These are phyloP conservation scores for Mycocentrospora acerina DNA, from an alignment of 2,329 filamentous ascomycete genomes.

Conservation along the genomic window DNA sequence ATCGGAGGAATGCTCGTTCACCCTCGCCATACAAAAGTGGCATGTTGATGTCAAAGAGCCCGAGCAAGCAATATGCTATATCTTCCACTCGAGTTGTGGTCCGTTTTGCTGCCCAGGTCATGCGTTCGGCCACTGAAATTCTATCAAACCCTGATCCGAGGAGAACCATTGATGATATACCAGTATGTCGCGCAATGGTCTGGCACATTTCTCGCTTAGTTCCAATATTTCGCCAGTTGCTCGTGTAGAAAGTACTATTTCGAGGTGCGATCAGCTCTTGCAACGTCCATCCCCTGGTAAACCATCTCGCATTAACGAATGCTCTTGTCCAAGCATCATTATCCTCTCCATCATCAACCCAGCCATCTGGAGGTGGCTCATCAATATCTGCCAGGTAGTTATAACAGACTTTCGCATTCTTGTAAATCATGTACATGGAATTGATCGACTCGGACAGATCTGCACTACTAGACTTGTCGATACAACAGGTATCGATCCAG, in stretches of 20 bases:
- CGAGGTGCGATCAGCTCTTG: constrained; percentile 19
- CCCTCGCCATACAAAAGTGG: too few relatives aligned
- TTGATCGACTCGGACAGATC: constrained; percentile 10
- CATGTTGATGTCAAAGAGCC: constrained; percentile 10
- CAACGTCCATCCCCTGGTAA: constrained; percentile 19
- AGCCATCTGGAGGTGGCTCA: too few relatives aligned
- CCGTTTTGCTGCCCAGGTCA: constrained; percentile 24
- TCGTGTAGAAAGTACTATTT: constrained; percentile 14
- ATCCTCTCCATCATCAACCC: too few relatives aligned
- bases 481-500: constrained; percentile 22
- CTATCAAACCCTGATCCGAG: background rate
- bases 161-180: constrained; percentile 10
- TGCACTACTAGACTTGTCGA: constrained; percentile 12
- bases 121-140: constrained; percentile 14
- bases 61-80: constrained; percentile 15
- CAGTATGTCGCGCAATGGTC: constrained; percentile 8
- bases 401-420: constrained; percentile 11
- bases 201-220: constrained; percentile 8
- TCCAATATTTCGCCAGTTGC: constrained; percentile 6
- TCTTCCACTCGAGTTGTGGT: constrained; percentile 23
- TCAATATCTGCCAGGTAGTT: constrained; percentile 11
- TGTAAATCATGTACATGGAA: constrained; percentile 14
- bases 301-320: constrained; percentile 6
- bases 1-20: too few relatives aligned
- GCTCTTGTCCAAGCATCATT: too few relatives aligned